Base-by-base conservation (phyloP, 305 asterid species). In the Fraxinus greggii region DNA sequence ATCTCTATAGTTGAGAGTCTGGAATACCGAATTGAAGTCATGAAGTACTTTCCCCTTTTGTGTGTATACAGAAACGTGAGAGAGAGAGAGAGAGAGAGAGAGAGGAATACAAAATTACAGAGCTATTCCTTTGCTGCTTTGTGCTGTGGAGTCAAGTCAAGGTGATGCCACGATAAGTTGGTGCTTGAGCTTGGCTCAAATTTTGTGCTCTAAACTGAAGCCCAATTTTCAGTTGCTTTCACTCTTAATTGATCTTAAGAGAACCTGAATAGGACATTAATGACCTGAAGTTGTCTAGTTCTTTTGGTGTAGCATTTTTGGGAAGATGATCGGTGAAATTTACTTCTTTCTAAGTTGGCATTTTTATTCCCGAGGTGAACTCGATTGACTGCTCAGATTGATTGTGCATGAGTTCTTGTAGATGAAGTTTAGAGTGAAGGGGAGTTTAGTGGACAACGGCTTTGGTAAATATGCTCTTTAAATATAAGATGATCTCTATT, bases 21-120 rank as follows among this genome's bases (percentile, higher is more conserved):
- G 36, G n/a, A 61, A 61, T 61, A 56, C 19, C 5, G 8, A 19
- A 56, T 21, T 61, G 70, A 61, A 21, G 29, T 61, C 70, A 61
- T 23, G 29, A 61, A 61, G 70, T 61, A 67, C 76, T 36, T 81
- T 80, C 69, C 42, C 29, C 48, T 3, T 77, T 59, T 29, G 54
- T 12, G 45, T 73, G 59, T 73, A 35, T 65, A 78, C 70, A 61
- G 29, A 0, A 12, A 59, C 7, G 59, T 21, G 69, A 21, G 26
- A 21, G 17, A 10, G 42, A 7, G 42, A 7, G 51, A 9, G 45
- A 8, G 45, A 8, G 42, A 7, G 48, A 40, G 48, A 40, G 48
- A 40, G 48, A 40, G 48, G 23, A 17, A 51, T 17, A 17, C 23
- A 51, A 5, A 51, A 59, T 59, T 59, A 59, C 26, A 6, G 69